Evolutionary conservation across 257 asterid genomes (phyloP).

Genomic region (Solanum pimpinellifolium): DNA sequence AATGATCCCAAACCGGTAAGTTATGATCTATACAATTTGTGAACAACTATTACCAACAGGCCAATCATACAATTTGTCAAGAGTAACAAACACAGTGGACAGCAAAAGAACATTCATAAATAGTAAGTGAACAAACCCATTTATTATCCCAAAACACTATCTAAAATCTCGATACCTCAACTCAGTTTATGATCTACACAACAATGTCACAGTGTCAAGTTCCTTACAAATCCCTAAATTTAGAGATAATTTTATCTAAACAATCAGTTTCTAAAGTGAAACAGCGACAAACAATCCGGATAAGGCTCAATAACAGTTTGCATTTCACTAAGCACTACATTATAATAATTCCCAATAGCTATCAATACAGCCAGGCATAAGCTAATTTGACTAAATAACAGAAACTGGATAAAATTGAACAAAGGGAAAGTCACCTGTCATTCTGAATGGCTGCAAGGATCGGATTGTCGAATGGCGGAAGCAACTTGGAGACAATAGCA

Average conservation of each 20-base stretch:
- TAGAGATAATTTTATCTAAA: not conserved
- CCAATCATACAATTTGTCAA: not conserved
- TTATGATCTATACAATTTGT: not conserved
- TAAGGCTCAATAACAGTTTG: not conserved
- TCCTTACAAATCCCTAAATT: not conserved
- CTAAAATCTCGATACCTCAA: not conserved
- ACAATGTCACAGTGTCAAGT: not conserved
- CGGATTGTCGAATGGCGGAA: slow-evolving; percentile 7
- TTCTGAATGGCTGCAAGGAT: slow-evolving; percentile 12
- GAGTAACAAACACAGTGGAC: not conserved
- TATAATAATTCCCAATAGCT: not conserved
- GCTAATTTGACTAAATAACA: not conserved
- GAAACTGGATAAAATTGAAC: not conserved
- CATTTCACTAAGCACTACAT: not conserved
- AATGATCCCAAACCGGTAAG: not conserved
- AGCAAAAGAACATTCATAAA: not conserved
- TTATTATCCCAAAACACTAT: not conserved
- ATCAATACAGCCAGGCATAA: not conserved
- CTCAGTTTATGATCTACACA: not conserved
- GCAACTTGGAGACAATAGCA: slow-evolving; percentile 10
- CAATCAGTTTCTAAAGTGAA: not conserved
- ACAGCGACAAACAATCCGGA: not conserved
- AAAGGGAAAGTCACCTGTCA: slow-evolving; percentile 4
- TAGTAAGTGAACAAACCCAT: not conserved
- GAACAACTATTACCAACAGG: not conserved